These are phyloP conservation scores for Fusarium stilboides DNA, from an alignment of 2,329 filamentous ascomycete genomes.

Conservation along the genomic window DNA sequence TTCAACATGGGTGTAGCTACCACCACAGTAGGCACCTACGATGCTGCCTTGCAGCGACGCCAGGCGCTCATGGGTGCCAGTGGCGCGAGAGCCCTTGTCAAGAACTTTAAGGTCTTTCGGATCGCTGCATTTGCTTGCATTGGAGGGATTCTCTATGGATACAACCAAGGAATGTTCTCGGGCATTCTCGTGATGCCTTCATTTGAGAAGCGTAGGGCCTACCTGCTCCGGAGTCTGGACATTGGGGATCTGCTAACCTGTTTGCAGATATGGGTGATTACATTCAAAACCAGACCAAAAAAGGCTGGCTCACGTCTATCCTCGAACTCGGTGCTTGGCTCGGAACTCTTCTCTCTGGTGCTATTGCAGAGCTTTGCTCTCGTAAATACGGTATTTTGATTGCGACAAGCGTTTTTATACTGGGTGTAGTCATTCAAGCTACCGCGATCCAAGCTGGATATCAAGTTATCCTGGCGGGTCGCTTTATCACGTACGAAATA, in stretches of 20 bases:
- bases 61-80: slow-evolving; percentile 68
- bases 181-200: slow-evolving; percentile 74
- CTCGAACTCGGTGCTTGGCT: slow-evolving; percentile 84
- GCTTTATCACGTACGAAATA: slow-evolving; percentile 73
- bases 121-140: slow-evolving; percentile 75
- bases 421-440: slow-evolving; percentile 79
- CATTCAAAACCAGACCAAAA: slow-evolving; percentile 65
- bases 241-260: slow-evolving; percentile 2
- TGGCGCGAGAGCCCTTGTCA: slow-evolving; percentile 68
- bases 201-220: slow-evolving; percentile 64
- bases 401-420: slow-evolving; percentile 75
- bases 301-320: slow-evolving; percentile 76
- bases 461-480: slow-evolving; percentile 76
- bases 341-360: slow-evolving; percentile 79
- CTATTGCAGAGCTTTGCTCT: slow-evolving; percentile 78
- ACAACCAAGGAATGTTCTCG: slow-evolving; percentile 77
- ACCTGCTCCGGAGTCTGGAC: too few relatives aligned
- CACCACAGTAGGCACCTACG: slow-evolving; percentile 55
- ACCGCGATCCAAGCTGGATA: slow-evolving; percentile 71
- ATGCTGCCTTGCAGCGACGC: slow-evolving; percentile 67
- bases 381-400: slow-evolving; percentile 80
- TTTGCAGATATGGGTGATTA: slow-evolving; percentile 70
- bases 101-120: slow-evolving; percentile 73
- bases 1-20: slow-evolving; percentile 29
- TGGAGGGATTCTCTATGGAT: slow-evolving; percentile 76